phyloP scores from a whole-genome alignment of 163 green algal species.

The Chloromonas sp. region DNA sequence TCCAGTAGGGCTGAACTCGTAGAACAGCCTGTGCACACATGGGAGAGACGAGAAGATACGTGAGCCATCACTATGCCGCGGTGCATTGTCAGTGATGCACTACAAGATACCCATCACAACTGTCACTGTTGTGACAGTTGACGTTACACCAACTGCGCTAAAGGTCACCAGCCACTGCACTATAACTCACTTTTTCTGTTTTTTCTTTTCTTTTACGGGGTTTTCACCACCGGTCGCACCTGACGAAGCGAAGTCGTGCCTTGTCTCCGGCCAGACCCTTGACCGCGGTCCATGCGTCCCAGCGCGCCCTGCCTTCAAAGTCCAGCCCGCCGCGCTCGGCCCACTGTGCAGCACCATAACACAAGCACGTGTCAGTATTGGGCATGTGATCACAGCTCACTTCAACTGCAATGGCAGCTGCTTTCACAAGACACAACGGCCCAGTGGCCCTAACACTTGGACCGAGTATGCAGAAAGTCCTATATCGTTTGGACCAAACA shows the following conservation, averaged over 20 bases:
- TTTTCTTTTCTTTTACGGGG: neutral
- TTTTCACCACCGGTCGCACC: neutral
- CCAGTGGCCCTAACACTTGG: neutral
- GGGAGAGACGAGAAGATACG: no score
- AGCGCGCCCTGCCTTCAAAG: constrained; percentile 81
- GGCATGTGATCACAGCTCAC: neutral
- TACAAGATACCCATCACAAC: constrained; percentile 6
- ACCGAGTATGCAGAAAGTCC: neutral
- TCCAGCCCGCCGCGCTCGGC: constrained; percentile 87
- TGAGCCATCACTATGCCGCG: no score
- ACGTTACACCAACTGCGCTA: neutral
- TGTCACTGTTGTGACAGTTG: neutral
- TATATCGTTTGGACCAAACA: neutral
- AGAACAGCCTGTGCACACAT: constrained; percentile 43
- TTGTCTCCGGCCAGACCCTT: constrained; percentile 60
- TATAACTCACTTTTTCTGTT: neutral
- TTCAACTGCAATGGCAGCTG: neutral
- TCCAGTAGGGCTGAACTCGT: constrained; percentile 66
- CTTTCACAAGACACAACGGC: neutral
- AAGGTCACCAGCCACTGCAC: neutral
- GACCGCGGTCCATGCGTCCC: constrained; percentile 71
- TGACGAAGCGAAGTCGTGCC: constrained; percentile 73
- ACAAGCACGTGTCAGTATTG: neutral
- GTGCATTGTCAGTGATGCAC: neutral
- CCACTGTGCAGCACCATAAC: constrained; percentile 46